Evolutionary conservation across 2,329 filamentous ascomycete genomes (phyloP), one percentile per base, ranked within the genome.

Genomic region (Aspergillus flavus): DNA sequence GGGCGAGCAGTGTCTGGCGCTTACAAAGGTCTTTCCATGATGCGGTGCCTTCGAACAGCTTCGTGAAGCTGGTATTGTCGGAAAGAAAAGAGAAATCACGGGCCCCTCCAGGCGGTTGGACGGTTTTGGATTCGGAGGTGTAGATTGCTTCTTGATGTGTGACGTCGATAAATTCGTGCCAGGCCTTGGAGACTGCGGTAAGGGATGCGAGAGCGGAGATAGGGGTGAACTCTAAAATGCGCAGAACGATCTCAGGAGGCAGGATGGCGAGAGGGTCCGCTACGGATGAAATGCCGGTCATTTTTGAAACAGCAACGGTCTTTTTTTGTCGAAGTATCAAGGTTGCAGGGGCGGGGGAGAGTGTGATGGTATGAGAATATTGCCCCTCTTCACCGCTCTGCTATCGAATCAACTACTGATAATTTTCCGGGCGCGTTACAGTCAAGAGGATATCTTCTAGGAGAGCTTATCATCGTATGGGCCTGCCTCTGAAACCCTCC

Each of bases 11-110:
- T 1, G 72, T 76, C 68, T 79, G 77, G 4, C 78, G 75, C 62
- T 75, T 77, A 71, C 81, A 83, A 11, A 80, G 71, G 5, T 81
- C 78, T 64, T 82, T 82, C 79, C 80, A 82, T 66, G 78, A 79
- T 16, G 63, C 7, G 2, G 73, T 70, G 7, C 69, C 74, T 6
- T 77, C 70, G 23, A 75, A 80, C 46, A 75, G 71, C 34, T 71
- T 75, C 9, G 73, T 70, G 61, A 79, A 79, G 54, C 67, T 73
- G 19, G 65, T 65, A 4, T 65, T 60, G 2, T 73, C 50, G 0
- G 62, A 60, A 7, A 78, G 61, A 32, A 74, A 78, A 1, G 71
- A 65, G 12, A 79, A 72, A 62, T 78, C 73, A 11, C 72, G 75
- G 45, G 63, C 46, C 16, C 68, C 66, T 52, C 66, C 66, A 7